phyloP scores from a whole-genome alignment of 768 basidiomycete species.

The Termitomyces sp. region DNA sequence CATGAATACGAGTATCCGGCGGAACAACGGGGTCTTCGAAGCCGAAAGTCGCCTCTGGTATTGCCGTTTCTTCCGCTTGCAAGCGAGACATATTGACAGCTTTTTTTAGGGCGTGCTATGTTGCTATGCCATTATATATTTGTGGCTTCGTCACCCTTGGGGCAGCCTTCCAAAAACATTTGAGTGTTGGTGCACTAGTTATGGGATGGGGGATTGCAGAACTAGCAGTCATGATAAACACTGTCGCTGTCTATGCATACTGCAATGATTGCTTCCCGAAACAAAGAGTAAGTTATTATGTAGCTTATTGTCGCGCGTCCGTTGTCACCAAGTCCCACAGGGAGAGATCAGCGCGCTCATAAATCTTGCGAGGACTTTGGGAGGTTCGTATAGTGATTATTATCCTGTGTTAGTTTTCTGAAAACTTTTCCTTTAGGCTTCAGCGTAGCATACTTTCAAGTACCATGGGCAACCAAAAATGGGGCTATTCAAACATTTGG shows the following conservation, averaged over 20 bases:
- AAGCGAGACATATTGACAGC: neutral
- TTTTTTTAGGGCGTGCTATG: constrained; percentile 45
- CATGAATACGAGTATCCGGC: constrained; percentile 29
- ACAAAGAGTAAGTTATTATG: constrained; percentile 29
- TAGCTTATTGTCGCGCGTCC: neutral
- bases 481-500: constrained; percentile 58
- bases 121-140: constrained; percentile 52
- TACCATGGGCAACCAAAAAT: constrained; percentile 50
- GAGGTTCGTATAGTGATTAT: constrained; percentile 27
- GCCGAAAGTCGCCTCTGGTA: constrained; percentile 51
- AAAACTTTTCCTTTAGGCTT: constrained; percentile 30
- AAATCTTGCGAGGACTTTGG: constrained; percentile 51
- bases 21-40: constrained; percentile 40
- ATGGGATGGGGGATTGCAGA: constrained; percentile 62
- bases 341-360: constrained; percentile 59
- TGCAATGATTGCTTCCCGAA: constrained; percentile 50
- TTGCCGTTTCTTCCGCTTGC: neutral
- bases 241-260: constrained; percentile 54
- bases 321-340: constrained; percentile 12
- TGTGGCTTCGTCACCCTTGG: constrained; percentile 54
- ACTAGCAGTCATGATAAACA: constrained; percentile 49
- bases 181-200: constrained; percentile 45
- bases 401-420: neutral
- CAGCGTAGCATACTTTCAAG: constrained; percentile 57
- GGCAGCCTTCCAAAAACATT: constrained; percentile 45